Evolutionary conservation across 2,329 filamentous ascomycete species (phyloP).

Genomic region (Apiospora rasikravindrae): DNA sequence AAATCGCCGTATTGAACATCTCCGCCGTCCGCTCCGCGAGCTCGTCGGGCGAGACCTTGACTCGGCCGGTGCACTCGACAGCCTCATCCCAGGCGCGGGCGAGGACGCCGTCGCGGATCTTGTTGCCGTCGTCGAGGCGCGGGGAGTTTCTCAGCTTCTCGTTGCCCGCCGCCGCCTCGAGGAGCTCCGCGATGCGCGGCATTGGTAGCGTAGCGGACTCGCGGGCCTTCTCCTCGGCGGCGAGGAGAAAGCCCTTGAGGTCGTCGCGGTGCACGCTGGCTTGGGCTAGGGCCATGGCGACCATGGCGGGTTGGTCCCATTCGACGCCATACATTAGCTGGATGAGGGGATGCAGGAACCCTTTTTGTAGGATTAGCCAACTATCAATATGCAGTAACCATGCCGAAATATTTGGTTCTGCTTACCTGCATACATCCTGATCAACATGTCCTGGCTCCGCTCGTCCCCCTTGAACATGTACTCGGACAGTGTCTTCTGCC

Average conservation of each 20-base stretch:
- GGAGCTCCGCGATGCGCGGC: slow-evolving; percentile 60
- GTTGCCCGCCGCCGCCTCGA: slow-evolving; percentile 63
- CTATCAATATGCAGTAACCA: no score
- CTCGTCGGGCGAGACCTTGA: slow-evolving; percentile 59
- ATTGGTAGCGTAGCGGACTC: slow-evolving; percentile 36
- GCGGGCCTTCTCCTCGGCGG: slow-evolving; percentile 54
- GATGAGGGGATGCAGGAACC: slow-evolving; percentile 80
- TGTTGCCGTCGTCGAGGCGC: slow-evolving; percentile 61
- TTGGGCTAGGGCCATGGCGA: slow-evolving; percentile 82
- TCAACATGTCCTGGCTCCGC: slow-evolving; percentile 70
- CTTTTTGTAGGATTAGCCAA: slow-evolving; percentile 38
- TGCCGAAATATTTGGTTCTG: not conserved
- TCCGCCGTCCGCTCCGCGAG: slow-evolving; percentile 59
- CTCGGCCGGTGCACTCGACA: slow-evolving; percentile 63
- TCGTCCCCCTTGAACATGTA: slow-evolving; percentile 73
- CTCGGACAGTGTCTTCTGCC: slow-evolving; percentile 65
- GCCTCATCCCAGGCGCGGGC: slow-evolving; percentile 67
- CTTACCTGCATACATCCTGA: slow-evolving; percentile 68
- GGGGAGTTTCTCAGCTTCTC: slow-evolving; percentile 60
- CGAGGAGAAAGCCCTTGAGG: slow-evolving; percentile 61
- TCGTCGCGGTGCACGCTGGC: slow-evolving; percentile 70
- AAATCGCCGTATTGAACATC: slow-evolving; percentile 71
- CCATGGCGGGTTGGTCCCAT: slow-evolving; percentile 79
- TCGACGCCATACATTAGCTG: slow-evolving; percentile 87
- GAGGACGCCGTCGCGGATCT: slow-evolving; percentile 73